These are phyloP conservation scores for Termitomyces sp. DNA, from an alignment of 768 basidiomycete genomes.

Conservation along the genomic window DNA sequence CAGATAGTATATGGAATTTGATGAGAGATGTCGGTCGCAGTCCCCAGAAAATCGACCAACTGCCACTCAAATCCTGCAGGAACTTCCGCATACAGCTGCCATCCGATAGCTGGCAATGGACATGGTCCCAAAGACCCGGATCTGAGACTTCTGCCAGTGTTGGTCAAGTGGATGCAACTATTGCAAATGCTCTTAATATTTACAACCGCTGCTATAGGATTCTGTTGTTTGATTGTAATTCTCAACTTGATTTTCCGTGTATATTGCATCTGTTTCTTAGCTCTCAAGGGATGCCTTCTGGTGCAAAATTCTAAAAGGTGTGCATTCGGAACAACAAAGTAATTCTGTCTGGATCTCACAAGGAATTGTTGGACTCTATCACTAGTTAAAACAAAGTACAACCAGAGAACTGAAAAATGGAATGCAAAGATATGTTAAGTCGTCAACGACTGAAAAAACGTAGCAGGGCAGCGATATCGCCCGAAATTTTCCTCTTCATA, in stretches of 20 bases:
- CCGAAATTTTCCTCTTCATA: neutral
- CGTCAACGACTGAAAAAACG: neutral
- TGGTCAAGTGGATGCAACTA: neutral
- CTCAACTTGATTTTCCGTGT: too few relatives aligned
- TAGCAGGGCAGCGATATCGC: neutral
- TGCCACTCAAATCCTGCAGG: neutral
- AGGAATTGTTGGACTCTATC: too few relatives aligned
- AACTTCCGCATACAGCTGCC: neutral
- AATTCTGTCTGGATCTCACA: too few relatives aligned
- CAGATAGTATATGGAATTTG: neutral
- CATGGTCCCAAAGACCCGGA: neutral
- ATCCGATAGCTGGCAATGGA: neutral
- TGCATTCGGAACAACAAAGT: too few relatives aligned
- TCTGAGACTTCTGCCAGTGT: neutral
- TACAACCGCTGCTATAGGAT: neutral
- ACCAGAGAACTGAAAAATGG: too few relatives aligned
- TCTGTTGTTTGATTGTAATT: too few relatives aligned
- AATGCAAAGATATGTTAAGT: too few relatives aligned
- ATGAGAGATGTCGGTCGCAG: neutral
- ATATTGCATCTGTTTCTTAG: too few relatives aligned
- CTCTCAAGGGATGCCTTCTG: too few relatives aligned
- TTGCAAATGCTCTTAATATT: neutral
- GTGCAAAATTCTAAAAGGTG: too few relatives aligned
- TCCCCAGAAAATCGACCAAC: neutral
- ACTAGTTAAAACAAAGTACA: too few relatives aligned